Base-by-base conservation (phyloP, 139 green algal species). In the Chlamydomonas schloesseri region DNA sequence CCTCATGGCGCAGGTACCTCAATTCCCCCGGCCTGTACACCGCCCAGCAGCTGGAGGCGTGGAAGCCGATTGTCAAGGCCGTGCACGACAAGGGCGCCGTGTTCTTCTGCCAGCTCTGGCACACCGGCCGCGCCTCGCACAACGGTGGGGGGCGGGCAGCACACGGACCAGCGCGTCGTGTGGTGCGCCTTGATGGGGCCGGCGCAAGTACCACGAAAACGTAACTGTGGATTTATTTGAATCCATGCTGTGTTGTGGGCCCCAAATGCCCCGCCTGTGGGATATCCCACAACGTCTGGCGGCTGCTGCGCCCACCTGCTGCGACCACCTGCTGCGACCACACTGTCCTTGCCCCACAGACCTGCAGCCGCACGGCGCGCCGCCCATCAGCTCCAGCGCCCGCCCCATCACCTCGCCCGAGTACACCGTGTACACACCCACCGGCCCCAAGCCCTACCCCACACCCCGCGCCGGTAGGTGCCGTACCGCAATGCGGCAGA, bases 101-200 rank as follows among this genome's bases (percentile, higher is more conserved):
- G 20, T 97, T 98, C 86, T 96, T 95, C 91, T 90, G 81, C 80
- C 96, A 98, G 91, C 86, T 98, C 17, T 98, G 95, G 94, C 94
- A 97, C 71, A 83, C 84, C 37, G 95, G 94, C 58, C 81, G 94
- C 9, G 92, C 88, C 6, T 92, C 86, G 0, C 92, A 96, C 86
- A 76, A 71, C 4, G 87, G 90, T 94, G 37, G 29, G 79, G 70
- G 33, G 42, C 6, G 42, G 6, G 42, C 42, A n/a, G n/a, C n/a
- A n/a, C n/a, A n/a, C n/a, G n/a, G n/a, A n/a, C n/a, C n/a, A n/a
- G n/a, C n/a, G n/a, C n/a, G n/a, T n/a, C n/a, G n/a, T n/a, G n/a
- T n/a, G n/a, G n/a, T n/a, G n/a, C n/a, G n/a, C n/a, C n/a, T n/a
- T n/a, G n/a, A n/a, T n/a, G n/a, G n/a, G n/a, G n/a, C n/a, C n/a